These are phyloP conservation scores for Chaetoceros tenuissimus DNA, from an alignment of 108 stramenopile genomes.

Conservation along the genomic window DNA sequence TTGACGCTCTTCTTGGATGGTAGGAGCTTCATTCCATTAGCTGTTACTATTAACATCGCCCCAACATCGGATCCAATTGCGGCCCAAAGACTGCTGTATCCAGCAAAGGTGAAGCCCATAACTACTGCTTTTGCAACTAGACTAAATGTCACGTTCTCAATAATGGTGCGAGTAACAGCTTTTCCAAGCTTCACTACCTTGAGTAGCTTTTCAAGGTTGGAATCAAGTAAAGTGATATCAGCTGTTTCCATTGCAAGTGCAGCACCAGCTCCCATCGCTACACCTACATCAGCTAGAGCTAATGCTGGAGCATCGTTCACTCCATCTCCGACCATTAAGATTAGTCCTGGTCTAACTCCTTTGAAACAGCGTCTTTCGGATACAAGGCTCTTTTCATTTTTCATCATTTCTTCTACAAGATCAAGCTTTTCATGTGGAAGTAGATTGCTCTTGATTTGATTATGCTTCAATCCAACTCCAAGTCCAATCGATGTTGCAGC, in stretches of 20 bases:
- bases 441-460: no score
- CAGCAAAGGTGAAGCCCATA: constrained; percentile 54
- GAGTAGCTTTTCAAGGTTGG: constrained; percentile 57
- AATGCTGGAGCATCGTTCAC: constrained; percentile 97
- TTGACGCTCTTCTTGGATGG: no score
- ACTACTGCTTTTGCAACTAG: constrained; percentile 56
- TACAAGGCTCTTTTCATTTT: constrained; percentile 7
- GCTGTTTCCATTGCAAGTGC: constrained; percentile 91
- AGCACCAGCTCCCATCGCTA: constrained; percentile 94
- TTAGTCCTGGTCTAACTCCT: constrained; percentile 15
- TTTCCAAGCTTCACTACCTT: no score
- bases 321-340: constrained; percentile 92
- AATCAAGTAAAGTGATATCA: constrained; percentile 74
- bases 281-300: constrained; percentile 86
- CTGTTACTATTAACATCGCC: constrained; percentile 68
- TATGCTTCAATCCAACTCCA: constrained; percentile 53
- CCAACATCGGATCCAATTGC: constrained; percentile 75
- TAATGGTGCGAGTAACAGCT: constrained; percentile 51
- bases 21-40: constrained; percentile 71
- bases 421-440: no score
- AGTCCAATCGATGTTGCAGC: constrained; percentile 79
- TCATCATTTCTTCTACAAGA: constrained; percentile 34
- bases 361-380: no score
- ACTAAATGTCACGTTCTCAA: constrained; percentile 60
- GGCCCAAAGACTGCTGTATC: constrained; percentile 46